phyloP scores from a whole-genome alignment of 208 protist species.

The Polymyxa betae region DNA sequence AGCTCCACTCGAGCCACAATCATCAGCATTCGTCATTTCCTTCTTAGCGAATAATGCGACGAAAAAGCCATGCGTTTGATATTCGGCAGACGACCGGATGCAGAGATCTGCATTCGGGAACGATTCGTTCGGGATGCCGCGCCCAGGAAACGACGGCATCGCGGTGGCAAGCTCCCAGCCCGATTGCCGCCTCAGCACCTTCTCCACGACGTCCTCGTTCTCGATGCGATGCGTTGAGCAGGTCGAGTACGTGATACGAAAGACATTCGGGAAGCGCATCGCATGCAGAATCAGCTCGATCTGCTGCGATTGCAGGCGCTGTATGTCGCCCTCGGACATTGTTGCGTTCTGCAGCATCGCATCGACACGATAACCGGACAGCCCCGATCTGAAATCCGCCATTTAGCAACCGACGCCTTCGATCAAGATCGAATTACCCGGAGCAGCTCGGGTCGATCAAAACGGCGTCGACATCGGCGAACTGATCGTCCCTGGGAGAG shows the following conservation, averaged over 20 bases:
- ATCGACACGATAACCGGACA: constrained; percentile 63
- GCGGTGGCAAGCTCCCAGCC: constrained; percentile 65
- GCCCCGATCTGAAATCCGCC: constrained; percentile 64
- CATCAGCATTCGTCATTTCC: no score
- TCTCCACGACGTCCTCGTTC: constrained; percentile 75
- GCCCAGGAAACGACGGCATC: constrained; percentile 69
- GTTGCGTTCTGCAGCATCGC: background rate
- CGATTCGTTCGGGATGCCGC: constrained; percentile 61
- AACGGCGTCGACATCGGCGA: constrained; percentile 58
- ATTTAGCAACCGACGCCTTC: background rate
- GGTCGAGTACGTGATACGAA: constrained; percentile 73
- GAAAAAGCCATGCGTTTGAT: constrained; percentile 75
- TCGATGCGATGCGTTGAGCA: constrained; percentile 75
- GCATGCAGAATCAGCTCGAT: constrained; percentile 63
- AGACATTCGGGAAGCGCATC: constrained; percentile 67
- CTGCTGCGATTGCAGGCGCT: constrained; percentile 10
- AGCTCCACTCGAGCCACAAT: no score
- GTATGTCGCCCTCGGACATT: background rate
- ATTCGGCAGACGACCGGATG: constrained; percentile 67
- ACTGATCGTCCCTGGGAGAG: background rate
- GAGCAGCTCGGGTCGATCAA: constrained; percentile 75
- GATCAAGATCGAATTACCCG: background rate
- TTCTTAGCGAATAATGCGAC: constrained; percentile 69
- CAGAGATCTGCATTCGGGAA: constrained; percentile 57
- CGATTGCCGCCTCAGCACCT: constrained; percentile 53